These are phyloP conservation scores for Waltergamsia citrina DNA, from an alignment of 2,329 filamentous ascomycete species.

Conservation along the genomic window DNA sequence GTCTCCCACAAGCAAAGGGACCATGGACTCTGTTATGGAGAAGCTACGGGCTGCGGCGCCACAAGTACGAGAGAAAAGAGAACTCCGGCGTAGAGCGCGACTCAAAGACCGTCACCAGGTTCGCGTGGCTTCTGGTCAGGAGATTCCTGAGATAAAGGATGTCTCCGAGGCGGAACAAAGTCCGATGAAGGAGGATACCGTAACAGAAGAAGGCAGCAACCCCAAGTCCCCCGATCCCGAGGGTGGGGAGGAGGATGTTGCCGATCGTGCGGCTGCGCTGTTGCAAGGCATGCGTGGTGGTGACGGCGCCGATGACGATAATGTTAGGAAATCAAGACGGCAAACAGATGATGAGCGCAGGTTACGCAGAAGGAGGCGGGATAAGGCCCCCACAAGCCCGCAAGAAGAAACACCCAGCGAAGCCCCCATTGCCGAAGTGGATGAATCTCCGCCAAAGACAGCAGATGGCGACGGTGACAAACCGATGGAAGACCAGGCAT, in stretches of 20 bases:
- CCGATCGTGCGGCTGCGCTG: constrained; percentile 72
- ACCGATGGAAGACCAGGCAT: constrained; percentile 11
- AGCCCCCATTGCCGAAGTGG: constrained; percentile 1
- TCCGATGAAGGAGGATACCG: constrained; percentile 20
- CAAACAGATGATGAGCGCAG: constrained; percentile 73
- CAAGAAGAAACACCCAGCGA: constrained; percentile 8
- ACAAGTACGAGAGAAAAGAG: constrained; percentile 79
- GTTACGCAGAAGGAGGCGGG: constrained; percentile 55
- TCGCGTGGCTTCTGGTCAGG: constrained; percentile 78
- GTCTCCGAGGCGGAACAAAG: constrained; percentile 43
- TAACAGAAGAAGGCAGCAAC: constrained; percentile 37
- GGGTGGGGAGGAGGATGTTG: constrained; percentile 61
- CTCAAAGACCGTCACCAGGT: constrained; percentile 88
- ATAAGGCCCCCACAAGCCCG: constrained; percentile 31
- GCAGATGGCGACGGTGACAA: constrained; percentile 5
- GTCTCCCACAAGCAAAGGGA: constrained; percentile 69
- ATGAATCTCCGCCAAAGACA: constrained; percentile 1
- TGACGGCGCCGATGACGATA: constrained; percentile 45
- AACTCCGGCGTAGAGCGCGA: constrained; percentile 75
- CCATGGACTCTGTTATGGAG: constrained; percentile 93
- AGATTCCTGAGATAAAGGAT: constrained; percentile 64
- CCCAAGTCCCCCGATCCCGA: constrained; percentile 42
- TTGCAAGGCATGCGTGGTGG: constrained; percentile 75
- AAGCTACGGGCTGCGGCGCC: constrained; percentile 90
- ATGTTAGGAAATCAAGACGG: constrained; percentile 48